Evolutionary conservation across 208 protist genomes (phyloP).

Genomic region (Naegleria lovaniensis): DNA sequence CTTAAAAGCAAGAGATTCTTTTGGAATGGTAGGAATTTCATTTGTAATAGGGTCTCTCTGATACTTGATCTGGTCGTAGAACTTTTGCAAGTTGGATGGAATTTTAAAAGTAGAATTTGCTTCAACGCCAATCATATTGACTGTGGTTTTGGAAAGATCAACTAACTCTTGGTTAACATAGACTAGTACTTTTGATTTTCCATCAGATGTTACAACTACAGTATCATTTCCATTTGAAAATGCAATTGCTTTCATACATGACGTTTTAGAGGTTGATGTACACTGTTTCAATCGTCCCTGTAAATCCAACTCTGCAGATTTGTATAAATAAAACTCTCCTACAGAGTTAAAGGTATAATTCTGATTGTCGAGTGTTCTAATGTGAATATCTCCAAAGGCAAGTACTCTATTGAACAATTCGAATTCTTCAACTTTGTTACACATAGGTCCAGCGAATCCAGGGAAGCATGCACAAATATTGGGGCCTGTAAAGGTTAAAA

Average conservation of each 20-base stretch:
- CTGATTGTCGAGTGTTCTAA: background rate
- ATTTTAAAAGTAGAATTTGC: background rate
- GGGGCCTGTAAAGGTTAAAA: background rate
- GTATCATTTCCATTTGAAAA: background rate
- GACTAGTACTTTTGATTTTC: background rate
- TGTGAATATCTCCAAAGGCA: slow-evolving; percentile 17
- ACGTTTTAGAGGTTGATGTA: background rate
- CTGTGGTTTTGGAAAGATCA: background rate
- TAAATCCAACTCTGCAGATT: background rate
- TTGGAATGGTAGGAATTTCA: background rate
- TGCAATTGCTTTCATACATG: background rate
- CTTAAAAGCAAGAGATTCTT: background rate
- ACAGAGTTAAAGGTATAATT: background rate
- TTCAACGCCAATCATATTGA: background rate
- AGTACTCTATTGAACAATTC: background rate
- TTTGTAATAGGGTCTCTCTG: background rate
- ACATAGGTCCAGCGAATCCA: background rate
- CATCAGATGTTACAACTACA: background rate
- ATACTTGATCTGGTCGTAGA: background rate
- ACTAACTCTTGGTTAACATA: background rate
- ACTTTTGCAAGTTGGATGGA: background rate
- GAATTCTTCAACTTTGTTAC: background rate
- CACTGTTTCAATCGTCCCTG: background rate
- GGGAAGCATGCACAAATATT: slow-evolving; percentile 9
- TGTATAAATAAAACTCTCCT: slow-evolving; percentile 22